These are phyloP conservation scores for Coniochaeta prunicola DNA, from an alignment of 2,329 filamentous ascomycete genomes.

Conservation along the genomic window DNA sequence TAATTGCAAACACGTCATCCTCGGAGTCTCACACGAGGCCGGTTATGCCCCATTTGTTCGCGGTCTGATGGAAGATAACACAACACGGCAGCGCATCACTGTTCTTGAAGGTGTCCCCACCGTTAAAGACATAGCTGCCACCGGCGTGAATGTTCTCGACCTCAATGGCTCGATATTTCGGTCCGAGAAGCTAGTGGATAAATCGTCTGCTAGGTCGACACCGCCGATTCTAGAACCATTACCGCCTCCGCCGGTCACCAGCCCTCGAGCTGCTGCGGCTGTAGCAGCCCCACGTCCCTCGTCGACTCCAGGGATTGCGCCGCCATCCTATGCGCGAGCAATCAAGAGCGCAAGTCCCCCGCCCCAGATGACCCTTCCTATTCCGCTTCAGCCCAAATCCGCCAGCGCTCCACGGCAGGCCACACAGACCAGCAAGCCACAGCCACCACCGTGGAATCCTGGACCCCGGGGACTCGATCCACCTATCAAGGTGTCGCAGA, in stretches of 20 bases:
- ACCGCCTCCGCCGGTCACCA: conserved; percentile 4
- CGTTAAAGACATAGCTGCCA: conserved; percentile 39
- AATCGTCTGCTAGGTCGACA: conserved; percentile 1
- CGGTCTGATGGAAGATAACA: conserved; percentile 40
- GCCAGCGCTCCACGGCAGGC: conserved; percentile 13
- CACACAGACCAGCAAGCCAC: conserved; percentile 16
- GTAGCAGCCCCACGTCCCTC: conserved; percentile 7
- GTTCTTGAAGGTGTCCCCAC: conserved; percentile 47
- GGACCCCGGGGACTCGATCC: conserved; percentile 47
- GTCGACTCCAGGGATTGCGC: conserved; percentile 16
- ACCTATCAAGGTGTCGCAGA: conserved; percentile 36
- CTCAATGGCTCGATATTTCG: conserved; percentile 45
- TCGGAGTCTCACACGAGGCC: conserved; percentile 56
- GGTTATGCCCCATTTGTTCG: conserved; percentile 54
- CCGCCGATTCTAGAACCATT: not conserved
- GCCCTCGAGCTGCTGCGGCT: conserved; percentile 8
- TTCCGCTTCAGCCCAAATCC: conserved; percentile 17
- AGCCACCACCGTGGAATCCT: conserved; percentile 40
- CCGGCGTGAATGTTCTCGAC: conserved; percentile 37
- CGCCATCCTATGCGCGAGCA: conserved; percentile 28
- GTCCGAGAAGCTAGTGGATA: conserved; percentile 39
- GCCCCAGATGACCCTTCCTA: conserved; percentile 33
- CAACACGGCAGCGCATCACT: conserved; percentile 35
- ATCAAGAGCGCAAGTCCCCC: conserved; percentile 34
- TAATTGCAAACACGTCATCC: conserved; percentile 54